A percentile compares a stretch with the other conserved stretches of the same genome.
Evolutionary conservation across 2,329 filamentous ascomycete species (phyloP).

Genomic region (Penicillium thymicola): DNA sequence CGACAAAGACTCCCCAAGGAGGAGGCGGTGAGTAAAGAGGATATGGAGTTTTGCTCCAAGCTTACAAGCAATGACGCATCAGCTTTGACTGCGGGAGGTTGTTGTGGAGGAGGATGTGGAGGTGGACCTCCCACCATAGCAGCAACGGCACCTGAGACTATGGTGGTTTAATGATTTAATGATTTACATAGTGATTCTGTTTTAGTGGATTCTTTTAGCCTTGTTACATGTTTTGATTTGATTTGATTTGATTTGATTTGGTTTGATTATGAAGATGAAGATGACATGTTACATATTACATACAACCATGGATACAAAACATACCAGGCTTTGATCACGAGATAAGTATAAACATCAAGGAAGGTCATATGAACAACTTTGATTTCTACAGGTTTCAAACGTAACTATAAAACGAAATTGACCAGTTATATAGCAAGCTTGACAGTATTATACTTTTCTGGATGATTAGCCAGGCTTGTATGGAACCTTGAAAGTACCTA

Average conservation of each 20-base stretch:
- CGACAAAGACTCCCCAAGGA: constrained; percentile 30
- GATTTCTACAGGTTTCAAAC: not conserved
- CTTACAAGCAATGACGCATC: constrained; percentile 9
- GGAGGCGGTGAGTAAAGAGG: constrained; percentile 27
- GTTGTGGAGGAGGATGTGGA: constrained; percentile 21
- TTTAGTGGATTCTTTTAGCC: not conserved
- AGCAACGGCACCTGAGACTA: constrained; percentile 14
- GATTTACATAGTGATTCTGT: not conserved
- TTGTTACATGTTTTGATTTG: not conserved
- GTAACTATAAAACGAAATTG: not conserved
- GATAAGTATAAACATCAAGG: not conserved
- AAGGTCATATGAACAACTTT: not conserved
- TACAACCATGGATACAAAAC: not conserved
- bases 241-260: not conserved
- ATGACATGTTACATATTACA: not conserved
- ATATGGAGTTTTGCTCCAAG: constrained; percentile 32
- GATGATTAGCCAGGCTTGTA: not conserved
- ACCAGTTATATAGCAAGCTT: not conserved
- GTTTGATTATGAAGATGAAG: too few species aligned
- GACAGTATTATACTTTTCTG: not conserved
- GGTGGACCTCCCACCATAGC: constrained; percentile 5
- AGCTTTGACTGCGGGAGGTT: constrained; percentile 10
- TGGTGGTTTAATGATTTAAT: constrained; percentile 17
- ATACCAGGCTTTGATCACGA: not conserved
- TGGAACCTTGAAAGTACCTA: too few species aligned